Conservation (phyloP, 257 asterid genomes). For the Cordia subcordata region DNA sequence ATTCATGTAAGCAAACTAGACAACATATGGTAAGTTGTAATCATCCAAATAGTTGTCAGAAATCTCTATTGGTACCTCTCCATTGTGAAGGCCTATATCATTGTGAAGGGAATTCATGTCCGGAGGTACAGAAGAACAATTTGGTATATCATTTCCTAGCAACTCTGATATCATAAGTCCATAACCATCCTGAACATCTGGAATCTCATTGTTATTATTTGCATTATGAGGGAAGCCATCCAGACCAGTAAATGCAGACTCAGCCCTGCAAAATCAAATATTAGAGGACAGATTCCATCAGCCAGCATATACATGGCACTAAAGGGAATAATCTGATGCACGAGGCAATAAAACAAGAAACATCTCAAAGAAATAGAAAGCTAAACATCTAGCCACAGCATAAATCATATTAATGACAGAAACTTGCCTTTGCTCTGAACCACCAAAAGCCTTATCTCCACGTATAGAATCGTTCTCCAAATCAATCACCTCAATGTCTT, state of each 20-base stretch:
- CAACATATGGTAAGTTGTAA: neutral
- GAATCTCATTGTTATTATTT: conserved; percentile 45
- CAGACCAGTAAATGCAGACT: conserved; percentile 51
- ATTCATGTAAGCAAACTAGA: conserved; percentile 5
- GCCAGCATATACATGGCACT: conserved; percentile 11
- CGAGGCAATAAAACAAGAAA: neutral
- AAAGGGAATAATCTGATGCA: conserved; percentile 1
- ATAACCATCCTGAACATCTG: conserved; percentile 72
- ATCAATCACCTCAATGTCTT: conserved; percentile 85
- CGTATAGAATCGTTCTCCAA: conserved; percentile 71
- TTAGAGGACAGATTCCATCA: conserved; percentile 6
- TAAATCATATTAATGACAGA: conserved; percentile 1
- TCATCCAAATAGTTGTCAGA: conserved; percentile 12
- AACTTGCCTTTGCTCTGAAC: conserved; percentile 61
- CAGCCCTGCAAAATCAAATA: conserved; percentile 50
- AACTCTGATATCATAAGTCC: conserved; percentile 84
- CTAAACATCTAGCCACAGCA: neutral
- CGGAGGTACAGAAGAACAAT: conserved; percentile 61
- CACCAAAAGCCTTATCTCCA: conserved; percentile 45
- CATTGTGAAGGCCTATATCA: conserved; percentile 66
- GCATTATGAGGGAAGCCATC: conserved; percentile 59
- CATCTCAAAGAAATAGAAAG: neutral
- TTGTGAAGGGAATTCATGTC: conserved; percentile 63
- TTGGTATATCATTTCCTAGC: conserved; percentile 65
- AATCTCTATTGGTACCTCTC: conserved; percentile 52